Conservation (phyloP, 2,329 filamentous ascomycete genomes). For the Paecilomyces dactylethromorphus region DNA sequence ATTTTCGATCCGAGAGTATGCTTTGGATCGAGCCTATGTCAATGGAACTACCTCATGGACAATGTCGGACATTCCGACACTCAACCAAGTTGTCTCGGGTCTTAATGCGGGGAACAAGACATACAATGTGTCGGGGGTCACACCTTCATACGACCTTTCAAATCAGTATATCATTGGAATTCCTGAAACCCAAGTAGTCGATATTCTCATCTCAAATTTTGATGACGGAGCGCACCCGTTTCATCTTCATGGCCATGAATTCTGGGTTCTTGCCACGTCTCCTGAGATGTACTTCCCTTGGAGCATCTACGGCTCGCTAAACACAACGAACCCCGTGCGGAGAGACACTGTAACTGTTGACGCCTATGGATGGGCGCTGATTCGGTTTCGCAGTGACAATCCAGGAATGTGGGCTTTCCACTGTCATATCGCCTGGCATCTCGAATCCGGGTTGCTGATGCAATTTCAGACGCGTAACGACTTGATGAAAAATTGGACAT, state of each 20-base stretch:
- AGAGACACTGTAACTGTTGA: slow-evolving; percentile 14
- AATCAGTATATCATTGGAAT: slow-evolving; percentile 5
- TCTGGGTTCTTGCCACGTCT: slow-evolving; percentile 29
- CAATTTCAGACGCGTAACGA: slow-evolving; percentile 5
- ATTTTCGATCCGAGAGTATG: slow-evolving; percentile 3
- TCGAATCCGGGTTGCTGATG: slow-evolving; percentile 14
- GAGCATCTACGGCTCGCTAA: slow-evolving; percentile 2
- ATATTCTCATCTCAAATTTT: slow-evolving; percentile 10
- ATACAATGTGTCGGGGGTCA: slow-evolving; percentile 6
- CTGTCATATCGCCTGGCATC: slow-evolving; percentile 19
- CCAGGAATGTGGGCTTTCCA: slow-evolving; percentile 16
- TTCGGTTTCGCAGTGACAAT: slow-evolving; percentile 17
- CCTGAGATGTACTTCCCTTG: slow-evolving; percentile 4
- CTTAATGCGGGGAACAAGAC: slow-evolving; percentile 3
- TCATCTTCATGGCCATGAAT: slow-evolving; percentile 44
- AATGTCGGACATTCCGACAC: slow-evolving; percentile 1
- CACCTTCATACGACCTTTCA: slow-evolving; percentile 1
- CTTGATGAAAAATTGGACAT: slow-evolving; percentile 4
- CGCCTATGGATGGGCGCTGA: slow-evolving; percentile 13
- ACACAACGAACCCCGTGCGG: slow-evolving; percentile 7
- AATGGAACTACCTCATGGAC: slow-evolving; percentile 3
- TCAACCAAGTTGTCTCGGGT: slow-evolving; percentile 3
- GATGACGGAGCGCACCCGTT: slow-evolving; percentile 28
- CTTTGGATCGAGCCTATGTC: slow-evolving; percentile 5
- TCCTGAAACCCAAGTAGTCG: slow-evolving; percentile 5